Evolutionary conservation across 371 early-diverging fungal genomes (phyloP), one percentile per base, ranked within the genome.

Genomic region (Amoeboradix gromovi): DNA sequence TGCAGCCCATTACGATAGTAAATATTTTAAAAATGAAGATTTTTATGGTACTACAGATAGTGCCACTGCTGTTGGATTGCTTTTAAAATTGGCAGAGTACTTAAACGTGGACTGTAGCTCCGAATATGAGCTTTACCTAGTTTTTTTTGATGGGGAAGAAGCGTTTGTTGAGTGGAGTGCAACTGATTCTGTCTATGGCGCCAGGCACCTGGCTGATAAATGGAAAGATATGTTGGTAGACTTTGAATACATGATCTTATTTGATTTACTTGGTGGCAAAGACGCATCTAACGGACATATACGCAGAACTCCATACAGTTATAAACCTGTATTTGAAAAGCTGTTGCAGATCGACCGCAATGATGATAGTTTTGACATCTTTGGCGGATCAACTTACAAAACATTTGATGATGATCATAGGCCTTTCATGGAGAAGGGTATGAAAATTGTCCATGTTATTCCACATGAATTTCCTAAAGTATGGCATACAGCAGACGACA

Each of bases 141-240:
- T 94, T 27, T 95, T 95, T 72, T 94, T 95, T 73, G 96, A 95
- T 75, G 96, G 96, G 29, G 96, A 95, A 72, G 96, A 95, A 74
- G 92, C 94, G 0, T 91, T 90, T 74, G 73, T 73, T 17, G 71
- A 80, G 0, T 94, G 94, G 93, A 77, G 80, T 0, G 72, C 30
- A 0, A 80, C 77, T 0, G 94, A 95, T 78, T 92, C 93, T 0
- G 78, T 91, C 30, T 95, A 94, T 78, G 96, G 96, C 1, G 82
- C 92, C 29, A 83, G 85, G 77, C 88, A 89, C 71, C 70, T 81
- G 31, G 83, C 80, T 17, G 28, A 29, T 28, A 28, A 67, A n/a
- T 48, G 12, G 16, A 12, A 12, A 12, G 48, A 48, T 12, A n/a
- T 48, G n/a, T n/a, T 16, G 48, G 48, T 12, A 48, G n/a, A 48